Conservation (phyloP, 83 land plant species). For the Larix sibirica region DNA sequence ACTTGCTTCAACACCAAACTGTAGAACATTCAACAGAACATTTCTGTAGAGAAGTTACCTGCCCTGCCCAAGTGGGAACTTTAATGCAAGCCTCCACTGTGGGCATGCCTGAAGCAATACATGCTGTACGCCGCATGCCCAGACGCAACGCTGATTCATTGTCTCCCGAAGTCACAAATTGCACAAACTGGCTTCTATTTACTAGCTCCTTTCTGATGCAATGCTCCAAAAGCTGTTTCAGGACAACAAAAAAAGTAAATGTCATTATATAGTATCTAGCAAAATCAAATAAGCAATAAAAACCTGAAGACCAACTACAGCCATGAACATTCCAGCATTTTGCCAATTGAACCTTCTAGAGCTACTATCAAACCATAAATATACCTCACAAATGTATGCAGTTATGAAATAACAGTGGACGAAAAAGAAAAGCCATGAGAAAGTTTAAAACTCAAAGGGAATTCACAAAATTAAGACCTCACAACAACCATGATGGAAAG, state of each 20-base stretch:
- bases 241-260: neutral
- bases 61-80: conserved; percentile 91
- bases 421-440: neutral
- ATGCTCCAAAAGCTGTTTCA: conserved; percentile 78
- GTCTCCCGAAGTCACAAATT: conserved; percentile 38
- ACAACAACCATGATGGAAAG: neutral
- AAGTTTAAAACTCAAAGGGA: neutral
- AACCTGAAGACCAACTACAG: neutral
- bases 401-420: neutral
- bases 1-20: neutral
- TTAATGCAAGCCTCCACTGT: conserved; percentile 84
- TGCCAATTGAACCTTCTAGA: neutral
- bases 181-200: conserved; percentile 68
- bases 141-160: conserved; percentile 30
- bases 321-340: neutral
- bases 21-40: neutral
- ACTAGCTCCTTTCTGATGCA: conserved; percentile 80
- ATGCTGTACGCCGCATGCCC: conserved; percentile 72
- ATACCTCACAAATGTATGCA: neutral
- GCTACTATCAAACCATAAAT: conserved; percentile 8
- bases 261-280: neutral
- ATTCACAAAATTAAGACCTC: neutral
- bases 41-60: conserved; percentile 47
- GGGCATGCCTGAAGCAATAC: conserved; percentile 89
- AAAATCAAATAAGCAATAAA: neutral